Base-by-base conservation (phyloP, 306 rosid genomes). In the Cucumis melo region DNA sequence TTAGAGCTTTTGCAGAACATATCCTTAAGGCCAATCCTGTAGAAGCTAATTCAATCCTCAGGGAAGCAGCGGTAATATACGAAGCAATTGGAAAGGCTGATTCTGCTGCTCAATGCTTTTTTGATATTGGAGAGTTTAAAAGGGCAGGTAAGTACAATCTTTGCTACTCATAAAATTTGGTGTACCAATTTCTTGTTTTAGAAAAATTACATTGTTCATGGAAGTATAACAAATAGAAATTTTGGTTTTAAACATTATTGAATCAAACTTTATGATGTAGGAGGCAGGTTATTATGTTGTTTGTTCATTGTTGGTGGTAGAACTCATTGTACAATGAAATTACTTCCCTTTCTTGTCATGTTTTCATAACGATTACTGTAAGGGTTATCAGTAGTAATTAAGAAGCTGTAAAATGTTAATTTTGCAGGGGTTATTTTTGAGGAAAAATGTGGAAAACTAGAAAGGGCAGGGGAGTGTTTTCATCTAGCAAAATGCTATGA, bases 31-130 rank as follows among this genome's bases (percentile, higher is more conserved):
- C 81, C 44, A 82, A 86, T 70, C 84, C 83, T 2, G 82, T 80
- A 24, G 86, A 80, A 77, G 86, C 97, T 63, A 86, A 85, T 46
- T 86, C 87, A 21, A 74, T 63, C 12, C 90, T 92, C 29, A 84
- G 92, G 74, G 89, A 90, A 86, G 97, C 97, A 71, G 97, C 92
- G 17, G 85, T 82, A 61, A 88, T 88, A 61, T 90, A 84, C 66
- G 93, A 90, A 72, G 81, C 87, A 39, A 87, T 87, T 34, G 91
- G 89, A 72, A 90, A 82, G 88, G 80, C 73, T 19, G 89, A 88
- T 77, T 78, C 75, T 63, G 91, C 97, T 23, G 93, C 96, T 0
- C 86, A 84, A 57, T 92, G 97, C 82, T 88, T 81, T 76, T 83
- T 64, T 55, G 96, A 90, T 82, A 74, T 90, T 66, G 91, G 92